Percentiles rank a stretch among this genome's conserved stretches.
Evolutionary conservation across 2,329 filamentous ascomycete species (phyloP).

Genomic region (Botrytis fragariae): DNA sequence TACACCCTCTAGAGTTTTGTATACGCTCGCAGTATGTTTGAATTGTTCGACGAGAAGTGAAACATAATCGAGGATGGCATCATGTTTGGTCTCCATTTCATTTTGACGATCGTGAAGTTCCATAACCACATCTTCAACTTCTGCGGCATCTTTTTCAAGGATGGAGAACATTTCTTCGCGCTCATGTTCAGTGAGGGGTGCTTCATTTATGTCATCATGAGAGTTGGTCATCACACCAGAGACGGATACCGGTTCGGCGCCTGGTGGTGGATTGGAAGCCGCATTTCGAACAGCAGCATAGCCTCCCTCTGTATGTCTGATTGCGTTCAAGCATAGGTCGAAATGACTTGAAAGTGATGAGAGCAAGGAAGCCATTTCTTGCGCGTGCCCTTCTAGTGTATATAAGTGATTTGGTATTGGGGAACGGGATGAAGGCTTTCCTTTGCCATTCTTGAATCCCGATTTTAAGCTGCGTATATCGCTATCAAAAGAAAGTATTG

Average conservation of each 20-base stretch:
- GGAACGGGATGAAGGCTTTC: conserved; percentile 36
- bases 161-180: conserved; percentile 80
- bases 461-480: conserved; percentile 65
- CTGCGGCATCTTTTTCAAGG: conserved; percentile 66
- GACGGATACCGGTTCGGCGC: conserved; percentile 55
- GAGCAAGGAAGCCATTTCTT: conserved; percentile 77
- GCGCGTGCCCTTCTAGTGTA: conserved; percentile 56
- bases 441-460: conserved; percentile 39
- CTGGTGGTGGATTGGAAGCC: conserved; percentile 57
- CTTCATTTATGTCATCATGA: conserved; percentile 51
- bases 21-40: conserved; percentile 58
- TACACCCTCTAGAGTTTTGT: conserved; percentile 65
- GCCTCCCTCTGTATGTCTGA: conserved; percentile 84
- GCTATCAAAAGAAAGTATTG: conserved; percentile 66
- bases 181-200: conserved; percentile 73
- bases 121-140: conserved; percentile 63
- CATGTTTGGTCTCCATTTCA: conserved; percentile 72
- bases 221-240: conserved; percentile 60
- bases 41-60: conserved; percentile 55
- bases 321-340: conserved; percentile 86
- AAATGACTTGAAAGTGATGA: conserved; percentile 83
- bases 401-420: conserved; percentile 48
- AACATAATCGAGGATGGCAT: conserved; percentile 61
- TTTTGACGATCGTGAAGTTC: conserved; percentile 73
- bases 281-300: conserved; percentile 67